Conservation (phyloP, 352 stramenopile genomes). For the Globisporangium sylvaticum region DNA sequence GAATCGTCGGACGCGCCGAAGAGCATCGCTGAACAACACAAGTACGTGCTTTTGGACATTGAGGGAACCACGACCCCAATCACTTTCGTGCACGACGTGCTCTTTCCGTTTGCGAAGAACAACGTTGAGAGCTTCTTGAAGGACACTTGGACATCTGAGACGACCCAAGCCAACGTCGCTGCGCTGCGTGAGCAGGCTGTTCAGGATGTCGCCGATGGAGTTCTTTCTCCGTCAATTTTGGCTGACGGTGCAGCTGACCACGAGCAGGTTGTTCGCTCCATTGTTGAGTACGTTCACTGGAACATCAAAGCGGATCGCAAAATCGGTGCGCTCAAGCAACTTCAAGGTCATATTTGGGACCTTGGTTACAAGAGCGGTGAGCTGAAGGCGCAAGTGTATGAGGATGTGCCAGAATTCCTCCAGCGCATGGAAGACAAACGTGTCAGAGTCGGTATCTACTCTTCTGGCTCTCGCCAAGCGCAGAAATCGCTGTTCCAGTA, state of each 20-base stretch:
- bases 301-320: conserved; percentile 82
- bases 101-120: conserved; percentile 90
- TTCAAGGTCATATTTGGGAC: conserved; percentile 91
- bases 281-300: conserved; percentile 63
- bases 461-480: conserved; percentile 86
- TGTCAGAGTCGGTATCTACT: conserved; percentile 92
- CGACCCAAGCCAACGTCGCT: conserved; percentile 47
- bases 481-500: conserved; percentile 88
- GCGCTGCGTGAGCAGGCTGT: conserved; percentile 45
- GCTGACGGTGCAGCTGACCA: conserved; percentile 14
- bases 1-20: conserved; percentile 14
- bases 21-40: conserved; percentile 74
- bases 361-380: conserved; percentile 82
- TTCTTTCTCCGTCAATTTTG: conserved; percentile 25
- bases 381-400: conserved; percentile 89
- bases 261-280: conserved; percentile 26
- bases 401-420: conserved; percentile 87
- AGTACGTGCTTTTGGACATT: conserved; percentile 94
- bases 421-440: conserved; percentile 64
- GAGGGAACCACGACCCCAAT: conserved; percentile 96
- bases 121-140: conserved; percentile 58
- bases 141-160: conserved; percentile 45
- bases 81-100: conserved; percentile 93
- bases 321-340: conserved; percentile 81
- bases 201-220: conserved; percentile 31